phyloP scores from a whole-genome alignment of 257 asterid genomes.

The Linaria vulgaris region DNA sequence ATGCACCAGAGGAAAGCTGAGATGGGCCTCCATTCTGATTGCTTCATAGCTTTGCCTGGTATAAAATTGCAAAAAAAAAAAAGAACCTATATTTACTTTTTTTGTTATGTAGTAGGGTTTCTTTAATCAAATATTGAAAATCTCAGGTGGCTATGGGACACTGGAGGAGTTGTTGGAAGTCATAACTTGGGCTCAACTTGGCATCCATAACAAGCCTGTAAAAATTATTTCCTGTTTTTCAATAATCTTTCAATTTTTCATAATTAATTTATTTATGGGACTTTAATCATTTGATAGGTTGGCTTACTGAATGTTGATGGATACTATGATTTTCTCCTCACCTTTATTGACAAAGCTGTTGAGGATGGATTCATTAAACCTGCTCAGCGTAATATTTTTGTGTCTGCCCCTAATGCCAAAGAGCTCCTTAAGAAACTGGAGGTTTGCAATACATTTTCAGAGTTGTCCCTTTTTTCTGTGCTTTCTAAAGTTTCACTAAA shows the following conservation, averaged over 20 bases:
- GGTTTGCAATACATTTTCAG: conserved; percentile 32
- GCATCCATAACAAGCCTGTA: conserved; percentile 76
- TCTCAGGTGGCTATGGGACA: conserved; percentile 73
- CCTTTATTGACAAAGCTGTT: conserved; percentile 78
- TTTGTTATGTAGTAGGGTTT: too few relatives aligned
- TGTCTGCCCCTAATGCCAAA: conserved; percentile 64
- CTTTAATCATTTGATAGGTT: conserved; percentile 58
- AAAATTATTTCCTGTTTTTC: too few relatives aligned
- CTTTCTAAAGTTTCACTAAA: conserved; percentile 40
- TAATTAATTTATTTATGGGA: too few relatives aligned
- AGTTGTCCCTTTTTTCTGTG: conserved; percentile 18
- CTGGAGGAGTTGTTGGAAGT: conserved; percentile 69
- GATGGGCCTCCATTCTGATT: conserved; percentile 68
- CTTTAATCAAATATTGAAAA: background rate
- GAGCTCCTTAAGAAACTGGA: conserved; percentile 69
- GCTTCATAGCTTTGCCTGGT: conserved; percentile 85
- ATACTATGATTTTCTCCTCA: conserved; percentile 54
- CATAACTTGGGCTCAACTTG: conserved; percentile 76
- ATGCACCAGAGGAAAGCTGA: conserved; percentile 87
- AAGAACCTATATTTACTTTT: too few relatives aligned
- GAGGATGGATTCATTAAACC: conserved; percentile 77
- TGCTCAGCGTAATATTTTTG: conserved; percentile 61
- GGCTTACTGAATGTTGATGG: conserved; percentile 85
- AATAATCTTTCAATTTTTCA: too few relatives aligned
- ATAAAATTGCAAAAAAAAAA: background rate